A percentile compares a stretch with the other conserved stretches of the same genome.
These are phyloP conservation scores for Phytophthora colocasiae DNA, from an alignment of 352 stramenopile species.

Conservation along the genomic window DNA sequence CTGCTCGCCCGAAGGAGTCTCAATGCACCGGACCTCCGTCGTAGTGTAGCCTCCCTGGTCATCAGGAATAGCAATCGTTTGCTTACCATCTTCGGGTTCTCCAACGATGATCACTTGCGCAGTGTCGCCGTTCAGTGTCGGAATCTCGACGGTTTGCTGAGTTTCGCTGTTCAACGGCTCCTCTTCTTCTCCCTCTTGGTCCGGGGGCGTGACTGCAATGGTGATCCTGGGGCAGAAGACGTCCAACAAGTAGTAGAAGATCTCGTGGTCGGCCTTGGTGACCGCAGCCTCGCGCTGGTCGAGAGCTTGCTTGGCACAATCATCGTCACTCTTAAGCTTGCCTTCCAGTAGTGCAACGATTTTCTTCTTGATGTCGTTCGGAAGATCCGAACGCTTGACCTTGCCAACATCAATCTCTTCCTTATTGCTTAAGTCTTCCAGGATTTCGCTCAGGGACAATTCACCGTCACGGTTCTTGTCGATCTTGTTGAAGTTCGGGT, in stretches of 20 bases:
- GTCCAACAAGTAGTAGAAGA: constrained; percentile 35
- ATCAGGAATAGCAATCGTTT: constrained; percentile 26
- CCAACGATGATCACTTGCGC: constrained; percentile 25
- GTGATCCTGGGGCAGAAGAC: constrained; percentile 27
- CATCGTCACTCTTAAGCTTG: constrained; percentile 28
- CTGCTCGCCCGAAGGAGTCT: constrained; percentile 27
- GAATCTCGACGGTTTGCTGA: constrained; percentile 27
- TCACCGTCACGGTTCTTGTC: constrained; percentile 40
- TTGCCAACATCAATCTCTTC: constrained; percentile 20
- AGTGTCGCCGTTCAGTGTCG: constrained; percentile 18
- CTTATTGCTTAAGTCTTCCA: constrained; percentile 24
- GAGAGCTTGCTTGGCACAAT: constrained; percentile 24
- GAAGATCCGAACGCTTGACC: constrained; percentile 22
- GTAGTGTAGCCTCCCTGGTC: constrained; percentile 21
- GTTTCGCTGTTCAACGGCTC: not conserved
- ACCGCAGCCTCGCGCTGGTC: constrained; percentile 10
- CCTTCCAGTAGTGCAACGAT: constrained; percentile 16
- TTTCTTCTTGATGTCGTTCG: constrained; percentile 27
- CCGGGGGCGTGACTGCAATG: constrained; percentile 22
- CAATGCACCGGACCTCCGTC: constrained; percentile 22
- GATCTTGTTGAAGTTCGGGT: constrained; percentile 47
- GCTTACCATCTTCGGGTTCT: constrained; percentile 15
- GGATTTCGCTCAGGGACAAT: constrained; percentile 21
- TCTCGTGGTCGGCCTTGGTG: constrained; percentile 10
- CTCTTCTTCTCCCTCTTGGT: constrained; percentile 2